Evolutionary conservation across 2,329 filamentous ascomycete species (phyloP).

Genomic region (Fusarium pseudoanthophilum): DNA sequence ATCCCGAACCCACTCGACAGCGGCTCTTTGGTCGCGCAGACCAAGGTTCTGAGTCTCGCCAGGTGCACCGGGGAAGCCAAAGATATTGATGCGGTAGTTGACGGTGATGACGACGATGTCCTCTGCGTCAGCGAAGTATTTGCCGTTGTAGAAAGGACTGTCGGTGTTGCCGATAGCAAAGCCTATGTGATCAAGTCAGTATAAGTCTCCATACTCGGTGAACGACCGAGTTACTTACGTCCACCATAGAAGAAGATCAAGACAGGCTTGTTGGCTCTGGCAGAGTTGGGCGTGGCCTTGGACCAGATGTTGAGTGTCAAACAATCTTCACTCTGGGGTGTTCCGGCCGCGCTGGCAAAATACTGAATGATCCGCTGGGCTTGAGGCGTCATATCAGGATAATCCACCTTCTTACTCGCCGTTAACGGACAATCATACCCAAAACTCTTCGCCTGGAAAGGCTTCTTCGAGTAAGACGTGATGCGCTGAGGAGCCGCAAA

Average conservation of each 20-base stretch:
- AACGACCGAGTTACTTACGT: no score
- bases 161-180: conserved; percentile 53
- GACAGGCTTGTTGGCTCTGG: conserved; percentile 30
- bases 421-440: conserved; percentile 37
- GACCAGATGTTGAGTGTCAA: conserved; percentile 41
- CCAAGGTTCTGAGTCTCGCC: conserved; percentile 41
- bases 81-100: conserved; percentile 58
- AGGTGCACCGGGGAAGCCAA: conserved; percentile 53
- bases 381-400: conserved; percentile 34
- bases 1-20: conserved; percentile 49
- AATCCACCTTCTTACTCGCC: conserved; percentile 28
- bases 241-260: conserved; percentile 40
- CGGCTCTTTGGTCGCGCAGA: conserved; percentile 46
- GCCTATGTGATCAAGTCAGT: conserved; percentile 25
- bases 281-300: conserved; percentile 29
- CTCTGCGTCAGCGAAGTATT: conserved; percentile 54
- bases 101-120: conserved; percentile 59
- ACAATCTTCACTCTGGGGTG: conserved; percentile 36
- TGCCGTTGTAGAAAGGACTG: conserved; percentile 55
- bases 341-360: conserved; percentile 35
- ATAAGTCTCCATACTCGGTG: no score
- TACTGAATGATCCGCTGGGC: conserved; percentile 34
- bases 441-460: conserved; percentile 21
- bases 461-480: background rate
- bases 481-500: conserved; percentile 51